Conservation (phyloP, 139 green algal genomes). For the Volvox reticuliferus region DNA sequence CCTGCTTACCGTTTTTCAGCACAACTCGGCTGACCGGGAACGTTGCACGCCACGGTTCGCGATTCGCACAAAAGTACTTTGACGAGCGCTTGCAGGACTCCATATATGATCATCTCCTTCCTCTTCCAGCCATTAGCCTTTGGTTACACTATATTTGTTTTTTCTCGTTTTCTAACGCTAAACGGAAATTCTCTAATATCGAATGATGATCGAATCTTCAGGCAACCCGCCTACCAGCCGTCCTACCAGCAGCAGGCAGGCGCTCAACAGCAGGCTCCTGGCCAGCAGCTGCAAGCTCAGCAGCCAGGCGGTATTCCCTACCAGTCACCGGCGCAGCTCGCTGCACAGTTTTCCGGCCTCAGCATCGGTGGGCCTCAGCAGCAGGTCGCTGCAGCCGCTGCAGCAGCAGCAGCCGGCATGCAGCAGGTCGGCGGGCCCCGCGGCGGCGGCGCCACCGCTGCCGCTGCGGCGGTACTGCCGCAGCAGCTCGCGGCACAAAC, state of each 20-base stretch:
- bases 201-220: background rate
- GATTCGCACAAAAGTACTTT: no score
- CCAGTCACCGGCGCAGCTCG: constrained; percentile 24
- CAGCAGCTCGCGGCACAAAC: constrained; percentile 4
- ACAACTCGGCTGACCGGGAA: no score
- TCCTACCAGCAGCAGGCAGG: constrained; percentile 11
- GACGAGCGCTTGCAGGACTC: no score
- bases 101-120: no score
- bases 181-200: no score
- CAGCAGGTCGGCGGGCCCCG: background rate
- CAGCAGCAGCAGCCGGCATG: constrained; percentile 7
- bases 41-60: no score
- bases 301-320: constrained; percentile 15
- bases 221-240: constrained; percentile 39
- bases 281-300: constrained; percentile 35
- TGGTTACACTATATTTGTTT: no score
- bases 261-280: constrained; percentile 11
- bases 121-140: no score
- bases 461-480: constrained; percentile 10
- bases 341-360: constrained; percentile 35
- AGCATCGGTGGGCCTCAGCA: constrained; percentile 28
- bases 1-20: no score
- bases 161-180: no score
- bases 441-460: background rate
- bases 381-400: background rate